Percentiles rank a stretch among this genome's conserved stretches.
phyloP scores from a whole-genome alignment of 1,139 yeast genomes.

The Kodamaea arcana region DNA sequence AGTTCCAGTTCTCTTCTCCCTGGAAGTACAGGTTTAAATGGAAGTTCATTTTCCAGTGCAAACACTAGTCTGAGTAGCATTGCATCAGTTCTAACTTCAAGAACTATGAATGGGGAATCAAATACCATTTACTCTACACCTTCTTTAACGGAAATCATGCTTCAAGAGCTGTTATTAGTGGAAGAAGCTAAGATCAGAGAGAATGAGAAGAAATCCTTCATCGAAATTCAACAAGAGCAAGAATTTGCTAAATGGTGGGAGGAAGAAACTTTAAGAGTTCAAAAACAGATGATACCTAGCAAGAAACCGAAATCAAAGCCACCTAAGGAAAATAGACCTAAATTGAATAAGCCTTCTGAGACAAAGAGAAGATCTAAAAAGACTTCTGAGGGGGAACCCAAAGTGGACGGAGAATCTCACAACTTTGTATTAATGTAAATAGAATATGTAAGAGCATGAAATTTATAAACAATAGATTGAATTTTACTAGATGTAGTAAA shows the following conservation, averaged over 20 bases:
- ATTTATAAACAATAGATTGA: background rate
- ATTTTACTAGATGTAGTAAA: no score
- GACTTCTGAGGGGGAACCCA: background rate
- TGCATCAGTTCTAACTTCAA: background rate
- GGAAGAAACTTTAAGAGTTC: conserved; percentile 60
- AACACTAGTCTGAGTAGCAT: background rate
- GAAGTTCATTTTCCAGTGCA: no score
- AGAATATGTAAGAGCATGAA: background rate
- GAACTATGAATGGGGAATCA: conserved; percentile 1
- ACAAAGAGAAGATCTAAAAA: conserved; percentile 1
- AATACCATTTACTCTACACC: conserved; percentile 12
- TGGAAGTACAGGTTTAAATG: no score
- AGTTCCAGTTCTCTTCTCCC: no score
- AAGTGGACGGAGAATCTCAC: background rate
- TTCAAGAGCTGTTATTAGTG: conserved; percentile 46
- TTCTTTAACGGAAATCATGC: conserved; percentile 36
- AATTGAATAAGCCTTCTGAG: conserved; percentile 2
- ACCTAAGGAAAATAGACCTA: conserved; percentile 1
- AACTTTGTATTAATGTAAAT: background rate
- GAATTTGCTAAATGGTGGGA: conserved; percentile 84
- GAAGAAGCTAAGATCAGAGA: conserved; percentile 32
- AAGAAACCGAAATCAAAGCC: conserved; percentile 2
- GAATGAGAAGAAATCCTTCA: conserved; percentile 41
- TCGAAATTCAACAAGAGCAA: conserved; percentile 73
- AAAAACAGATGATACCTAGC: conserved; percentile 35